Percentiles rank a stretch among this genome's conserved stretches.
These are phyloP conservation scores for Colletotrichum melonis DNA, from an alignment of 2,329 filamentous ascomycete species.

Conservation along the genomic window DNA sequence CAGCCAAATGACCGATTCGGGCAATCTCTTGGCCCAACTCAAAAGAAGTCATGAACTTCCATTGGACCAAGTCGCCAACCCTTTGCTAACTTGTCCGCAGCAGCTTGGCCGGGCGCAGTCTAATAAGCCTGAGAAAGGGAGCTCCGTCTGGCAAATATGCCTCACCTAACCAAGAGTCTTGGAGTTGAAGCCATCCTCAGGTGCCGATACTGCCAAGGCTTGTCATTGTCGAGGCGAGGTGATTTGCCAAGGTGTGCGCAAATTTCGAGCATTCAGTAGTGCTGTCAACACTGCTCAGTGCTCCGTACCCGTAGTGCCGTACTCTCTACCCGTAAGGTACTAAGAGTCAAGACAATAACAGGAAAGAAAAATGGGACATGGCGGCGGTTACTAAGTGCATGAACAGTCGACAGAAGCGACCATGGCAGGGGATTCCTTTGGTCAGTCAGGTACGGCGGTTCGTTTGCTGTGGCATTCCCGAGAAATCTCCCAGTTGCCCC, in stretches of 20 bases:
- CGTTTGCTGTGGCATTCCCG: constrained; percentile 10
- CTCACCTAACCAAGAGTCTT: not conserved
- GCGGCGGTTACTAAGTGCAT: not conserved
- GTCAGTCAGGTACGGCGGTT: not conserved
- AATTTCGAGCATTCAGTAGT: not conserved
- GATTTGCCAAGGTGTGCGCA: not conserved
- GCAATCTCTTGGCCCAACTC: not conserved
- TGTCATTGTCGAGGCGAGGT: not conserved
- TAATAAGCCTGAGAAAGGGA: not conserved
- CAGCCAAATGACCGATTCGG: constrained; percentile 13
- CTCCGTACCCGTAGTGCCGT: no score
- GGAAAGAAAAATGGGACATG: not conserved
- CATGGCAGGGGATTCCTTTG: not conserved
- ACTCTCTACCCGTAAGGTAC: no score
- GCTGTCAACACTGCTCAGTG: not conserved
- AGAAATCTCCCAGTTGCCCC: constrained; percentile 18
- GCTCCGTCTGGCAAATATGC: not conserved
- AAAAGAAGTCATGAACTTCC: not conserved
- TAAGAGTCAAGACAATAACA: not conserved
- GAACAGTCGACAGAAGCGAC: not conserved
- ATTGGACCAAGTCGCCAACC: constrained; percentile 7
- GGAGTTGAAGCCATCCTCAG: not conserved
- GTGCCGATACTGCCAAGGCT: not conserved
- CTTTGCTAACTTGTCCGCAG: constrained; percentile 29
- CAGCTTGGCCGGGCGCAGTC: constrained; percentile 32